Evolutionary conservation across 2,329 filamentous ascomycete genomes (phyloP).

Genomic region (Exophiala sp.): DNA sequence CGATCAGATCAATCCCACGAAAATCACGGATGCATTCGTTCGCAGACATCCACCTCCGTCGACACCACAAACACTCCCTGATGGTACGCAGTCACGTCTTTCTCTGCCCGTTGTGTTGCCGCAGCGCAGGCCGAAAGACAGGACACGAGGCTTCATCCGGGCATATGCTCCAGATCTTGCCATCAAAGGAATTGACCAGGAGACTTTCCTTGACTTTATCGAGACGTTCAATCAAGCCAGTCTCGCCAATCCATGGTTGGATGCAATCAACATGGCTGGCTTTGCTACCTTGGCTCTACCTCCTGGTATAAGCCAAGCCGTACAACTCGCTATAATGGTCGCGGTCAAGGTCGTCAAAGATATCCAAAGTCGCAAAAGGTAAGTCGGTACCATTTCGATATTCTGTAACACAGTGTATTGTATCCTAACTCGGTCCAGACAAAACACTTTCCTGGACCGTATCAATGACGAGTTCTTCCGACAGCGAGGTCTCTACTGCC

Average conservation of each 20-base stretch:
- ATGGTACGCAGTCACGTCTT: background rate
- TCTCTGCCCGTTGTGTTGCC: slow-evolving; percentile 50
- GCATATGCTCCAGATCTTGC: slow-evolving; percentile 51
- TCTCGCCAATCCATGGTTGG: slow-evolving; percentile 2
- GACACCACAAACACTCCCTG: too few species aligned
- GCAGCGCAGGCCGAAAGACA: slow-evolving; percentile 49
- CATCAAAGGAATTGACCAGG: slow-evolving; percentile 45
- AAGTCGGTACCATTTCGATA: too few species aligned
- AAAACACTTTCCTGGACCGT: slow-evolving; percentile 53
- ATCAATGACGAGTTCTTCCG: slow-evolving; percentile 57
- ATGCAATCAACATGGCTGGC: slow-evolving; percentile 14
- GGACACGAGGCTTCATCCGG: slow-evolving; percentile 49
- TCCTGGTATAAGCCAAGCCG: background rate
- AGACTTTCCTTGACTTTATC: slow-evolving; percentile 48
- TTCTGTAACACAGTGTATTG: too few species aligned
- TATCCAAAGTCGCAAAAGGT: slow-evolving; percentile 14
- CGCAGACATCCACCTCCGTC: background rate
- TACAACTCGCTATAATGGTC: slow-evolving; percentile 6
- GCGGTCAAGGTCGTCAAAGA: slow-evolving; percentile 7
- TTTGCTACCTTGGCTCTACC: slow-evolving; percentile 1
- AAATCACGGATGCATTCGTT: slow-evolving; percentile 5
- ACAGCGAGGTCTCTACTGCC: slow-evolving; percentile 53
- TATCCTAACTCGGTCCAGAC: slow-evolving; percentile 26
- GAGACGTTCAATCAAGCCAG: slow-evolving; percentile 40
- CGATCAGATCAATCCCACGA: slow-evolving; percentile 4